These are phyloP conservation scores for Neonectria sp. DNA, from an alignment of 2,329 filamentous ascomycete genomes.

Conservation along the genomic window DNA sequence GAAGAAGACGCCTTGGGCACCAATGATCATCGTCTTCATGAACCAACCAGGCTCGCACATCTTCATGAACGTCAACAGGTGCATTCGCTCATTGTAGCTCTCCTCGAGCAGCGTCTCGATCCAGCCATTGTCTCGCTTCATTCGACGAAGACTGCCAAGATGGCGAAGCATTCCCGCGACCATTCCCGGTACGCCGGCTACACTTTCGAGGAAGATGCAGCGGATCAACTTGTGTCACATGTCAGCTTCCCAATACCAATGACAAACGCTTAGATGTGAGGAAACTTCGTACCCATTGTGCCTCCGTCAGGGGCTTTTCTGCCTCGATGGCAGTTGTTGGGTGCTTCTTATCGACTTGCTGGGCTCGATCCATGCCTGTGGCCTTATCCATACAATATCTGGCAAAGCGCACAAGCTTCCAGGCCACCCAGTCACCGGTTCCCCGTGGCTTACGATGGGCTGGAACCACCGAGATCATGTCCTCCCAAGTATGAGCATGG, in stretches of 20 bases:
- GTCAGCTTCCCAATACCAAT: constrained; percentile 30
- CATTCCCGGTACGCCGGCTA: constrained; percentile 97
- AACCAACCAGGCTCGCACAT: constrained; percentile 83
- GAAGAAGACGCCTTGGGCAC: constrained; percentile 96
- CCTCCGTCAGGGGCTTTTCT: constrained; percentile 79
- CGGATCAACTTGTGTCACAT: constrained; percentile 71
- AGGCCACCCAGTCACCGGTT: constrained; percentile 83
- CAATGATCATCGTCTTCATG: constrained; percentile 93
- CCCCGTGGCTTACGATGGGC: constrained; percentile 83
- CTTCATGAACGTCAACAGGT: constrained; percentile 92
- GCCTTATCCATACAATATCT: constrained; percentile 86
- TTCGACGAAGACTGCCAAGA: constrained; percentile 83
- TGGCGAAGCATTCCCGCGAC: constrained; percentile 96
- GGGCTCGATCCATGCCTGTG: constrained; percentile 81
- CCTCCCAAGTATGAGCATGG: constrained; percentile 81
- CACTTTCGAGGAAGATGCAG: constrained; percentile 94
- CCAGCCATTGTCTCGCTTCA: constrained; percentile 97
- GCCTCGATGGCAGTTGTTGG: constrained; percentile 69
- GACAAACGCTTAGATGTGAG: neutral
- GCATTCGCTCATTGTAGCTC: constrained; percentile 95
- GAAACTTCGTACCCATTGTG: constrained; percentile 77
- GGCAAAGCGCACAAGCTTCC: constrained; percentile 81
- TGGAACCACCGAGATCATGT: constrained; percentile 82
- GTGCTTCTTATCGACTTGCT: constrained; percentile 73
- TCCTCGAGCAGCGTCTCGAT: constrained; percentile 94